These are phyloP conservation scores for Candida glaebosa DNA, from an alignment of 805 yeast species.

Conservation along the genomic window DNA sequence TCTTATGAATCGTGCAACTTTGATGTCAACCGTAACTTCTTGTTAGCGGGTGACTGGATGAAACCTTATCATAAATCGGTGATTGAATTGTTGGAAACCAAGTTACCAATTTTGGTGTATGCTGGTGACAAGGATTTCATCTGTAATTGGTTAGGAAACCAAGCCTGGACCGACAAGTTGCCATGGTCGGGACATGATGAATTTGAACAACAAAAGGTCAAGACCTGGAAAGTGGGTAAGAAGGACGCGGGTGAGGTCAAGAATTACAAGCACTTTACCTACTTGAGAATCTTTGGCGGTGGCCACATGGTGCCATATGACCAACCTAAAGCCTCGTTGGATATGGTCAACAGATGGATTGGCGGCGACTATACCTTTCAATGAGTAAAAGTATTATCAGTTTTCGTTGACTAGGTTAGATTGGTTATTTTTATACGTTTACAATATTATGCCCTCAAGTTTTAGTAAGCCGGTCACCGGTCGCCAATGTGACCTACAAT, in stretches of 20 bases:
- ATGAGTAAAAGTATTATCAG: neutral
- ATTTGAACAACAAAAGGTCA: conserved; percentile 41
- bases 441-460: too few relatives aligned
- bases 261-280: conserved; percentile 69
- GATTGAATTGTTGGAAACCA: conserved; percentile 60
- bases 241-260: conserved; percentile 66
- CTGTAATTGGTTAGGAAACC: conserved; percentile 91
- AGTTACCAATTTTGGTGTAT: conserved; percentile 76
- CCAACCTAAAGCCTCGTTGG: conserved; percentile 74
- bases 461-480: too few relatives aligned
- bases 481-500: too few relatives aligned
- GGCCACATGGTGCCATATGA: conserved; percentile 97
- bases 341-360: conserved; percentile 85
- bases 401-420: too few relatives aligned
- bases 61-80: conserved; percentile 67
- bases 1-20: conserved; percentile 71
- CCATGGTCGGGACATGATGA: conserved; percentile 58
- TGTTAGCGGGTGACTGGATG: conserved; percentile 89
- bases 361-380: conserved; percentile 48
- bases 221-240: conserved; percentile 41
- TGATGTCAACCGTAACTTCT: conserved; percentile 74
- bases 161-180: conserved; percentile 72
- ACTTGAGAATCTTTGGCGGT: conserved; percentile 79
- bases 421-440: too few relatives aligned
- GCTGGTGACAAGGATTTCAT: conserved; percentile 96